A percentile compares a stretch with the other conserved stretches of the same genome.
Conservation (phyloP, 2,329 filamentous ascomycete genomes). For the Seiridium unicorne region DNA sequence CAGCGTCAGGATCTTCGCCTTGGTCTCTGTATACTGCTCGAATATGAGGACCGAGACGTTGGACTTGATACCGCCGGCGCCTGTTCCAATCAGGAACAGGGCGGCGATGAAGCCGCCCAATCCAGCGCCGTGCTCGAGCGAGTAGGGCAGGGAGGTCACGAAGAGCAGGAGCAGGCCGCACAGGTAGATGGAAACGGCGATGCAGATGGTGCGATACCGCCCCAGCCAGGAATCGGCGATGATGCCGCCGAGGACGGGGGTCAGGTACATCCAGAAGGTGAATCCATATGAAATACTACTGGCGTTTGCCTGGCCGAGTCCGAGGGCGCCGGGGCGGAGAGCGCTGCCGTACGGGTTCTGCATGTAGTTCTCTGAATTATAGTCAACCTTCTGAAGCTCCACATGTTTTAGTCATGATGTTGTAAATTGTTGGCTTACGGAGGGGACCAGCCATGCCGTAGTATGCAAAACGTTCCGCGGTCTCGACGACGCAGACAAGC, state of each 20-base stretch:
- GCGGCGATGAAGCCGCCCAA: slow-evolving; percentile 51
- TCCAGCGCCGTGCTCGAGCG: slow-evolving; percentile 35
- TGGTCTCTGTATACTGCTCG: slow-evolving; percentile 63
- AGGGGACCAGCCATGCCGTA: neutral
- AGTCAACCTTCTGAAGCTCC: too few species aligned
- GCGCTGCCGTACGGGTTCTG: neutral
- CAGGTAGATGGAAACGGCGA: slow-evolving; percentile 46
- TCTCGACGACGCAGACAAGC: neutral
- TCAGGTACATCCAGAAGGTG: neutral
- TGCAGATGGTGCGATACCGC: neutral
- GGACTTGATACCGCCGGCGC: slow-evolving; percentile 69
- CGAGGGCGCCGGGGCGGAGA: neutral
- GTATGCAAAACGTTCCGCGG: neutral
- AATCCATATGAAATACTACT: neutral
- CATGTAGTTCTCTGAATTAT: slow-evolving; percentile 4
- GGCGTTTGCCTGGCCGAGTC: neutral
- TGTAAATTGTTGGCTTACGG: too few species aligned
- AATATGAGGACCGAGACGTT: slow-evolving; percentile 61
- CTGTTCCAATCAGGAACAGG: slow-evolving; percentile 63
- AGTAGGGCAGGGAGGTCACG: slow-evolving; percentile 42
- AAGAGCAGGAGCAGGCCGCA: slow-evolving; percentile 54
- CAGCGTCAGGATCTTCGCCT: slow-evolving; percentile 46
- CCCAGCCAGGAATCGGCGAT: slow-evolving; percentile 1
- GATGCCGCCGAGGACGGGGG: neutral
- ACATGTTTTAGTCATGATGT: too few species aligned